phyloP scores from a whole-genome alignment of 2,329 filamentous ascomycete genomes.

The Macrophomina phaseolina region DNA sequence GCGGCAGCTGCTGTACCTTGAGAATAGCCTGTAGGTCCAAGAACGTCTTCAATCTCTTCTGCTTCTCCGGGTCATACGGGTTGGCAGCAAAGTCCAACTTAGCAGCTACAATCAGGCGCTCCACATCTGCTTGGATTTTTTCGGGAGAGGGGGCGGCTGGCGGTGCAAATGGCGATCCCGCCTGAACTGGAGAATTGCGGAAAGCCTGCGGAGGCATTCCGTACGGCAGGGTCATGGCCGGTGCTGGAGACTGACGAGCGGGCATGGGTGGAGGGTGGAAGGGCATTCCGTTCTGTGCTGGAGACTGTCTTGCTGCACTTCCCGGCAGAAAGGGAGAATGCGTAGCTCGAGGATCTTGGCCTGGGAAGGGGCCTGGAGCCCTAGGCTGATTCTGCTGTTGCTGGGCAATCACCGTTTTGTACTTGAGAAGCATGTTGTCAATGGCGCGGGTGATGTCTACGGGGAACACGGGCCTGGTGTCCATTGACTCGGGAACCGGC shows the following conservation, averaged over 20 bases:
- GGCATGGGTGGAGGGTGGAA: constrained; percentile 35
- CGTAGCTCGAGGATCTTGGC: constrained; percentile 14
- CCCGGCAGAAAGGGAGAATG: constrained; percentile 20
- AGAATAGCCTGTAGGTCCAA: constrained; percentile 83
- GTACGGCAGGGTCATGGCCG: constrained; percentile 34
- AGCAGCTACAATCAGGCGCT: constrained; percentile 74
- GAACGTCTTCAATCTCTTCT: constrained; percentile 81
- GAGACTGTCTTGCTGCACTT: constrained; percentile 28
- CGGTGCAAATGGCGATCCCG: constrained; percentile 33
- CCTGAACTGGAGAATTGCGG: constrained; percentile 27
- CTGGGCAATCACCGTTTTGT: constrained; percentile 67
- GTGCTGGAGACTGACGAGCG: constrained; percentile 39
- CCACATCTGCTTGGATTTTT: constrained; percentile 81
- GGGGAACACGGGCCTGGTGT: constrained; percentile 90
- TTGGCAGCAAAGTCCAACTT: constrained; percentile 76
- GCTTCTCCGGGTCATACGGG: constrained; percentile 75
- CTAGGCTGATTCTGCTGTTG: constrained; percentile 60
- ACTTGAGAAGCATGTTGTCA: constrained; percentile 91
- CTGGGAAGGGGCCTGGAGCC: constrained; percentile 12
- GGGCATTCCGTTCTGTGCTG: constrained; percentile 38
- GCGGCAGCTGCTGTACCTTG: constrained; percentile 76
- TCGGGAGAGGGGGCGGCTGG: constrained; percentile 59
- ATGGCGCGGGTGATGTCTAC: constrained; percentile 87
- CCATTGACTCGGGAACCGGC: constrained; percentile 89
- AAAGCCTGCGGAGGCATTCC: constrained; percentile 22